Conservation (phyloP, 148 eudicot genomes). For the Silene uniflora region DNA sequence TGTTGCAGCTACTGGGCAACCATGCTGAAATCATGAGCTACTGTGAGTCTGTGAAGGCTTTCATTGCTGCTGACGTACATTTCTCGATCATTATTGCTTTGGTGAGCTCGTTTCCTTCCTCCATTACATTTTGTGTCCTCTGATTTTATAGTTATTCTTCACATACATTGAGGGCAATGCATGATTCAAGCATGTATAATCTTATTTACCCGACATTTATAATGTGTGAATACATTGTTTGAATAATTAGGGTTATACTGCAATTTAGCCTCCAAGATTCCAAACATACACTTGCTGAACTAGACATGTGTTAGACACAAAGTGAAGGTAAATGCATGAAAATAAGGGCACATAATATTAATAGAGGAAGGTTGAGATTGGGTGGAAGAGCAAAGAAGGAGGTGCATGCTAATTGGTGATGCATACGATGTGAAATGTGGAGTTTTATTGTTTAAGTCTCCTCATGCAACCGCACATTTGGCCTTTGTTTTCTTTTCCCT, state of each 20-base stretch:
- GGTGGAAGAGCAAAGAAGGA: neutral
- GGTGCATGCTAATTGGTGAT: neutral
- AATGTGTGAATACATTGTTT: neutral
- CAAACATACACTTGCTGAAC: neutral
- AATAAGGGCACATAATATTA: neutral
- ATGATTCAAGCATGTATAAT: too few relatives aligned
- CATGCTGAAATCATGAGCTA: too few relatives aligned
- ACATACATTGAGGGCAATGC: too few relatives aligned
- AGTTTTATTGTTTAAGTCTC: neutral
- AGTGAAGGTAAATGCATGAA: neutral
- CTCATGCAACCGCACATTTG: slow-evolving; percentile 55
- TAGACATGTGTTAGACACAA: neutral
- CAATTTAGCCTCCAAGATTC: neutral
- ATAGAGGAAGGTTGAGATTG: neutral
- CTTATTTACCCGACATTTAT: too few relatives aligned
- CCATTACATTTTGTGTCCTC: too few relatives aligned
- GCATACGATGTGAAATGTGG: slow-evolving; percentile 12
- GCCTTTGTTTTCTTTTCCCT: slow-evolving; percentile 9
- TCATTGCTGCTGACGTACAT: too few relatives aligned
- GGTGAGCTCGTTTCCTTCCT: too few relatives aligned
- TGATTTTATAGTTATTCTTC: too few relatives aligned
- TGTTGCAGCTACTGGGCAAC: too few relatives aligned
- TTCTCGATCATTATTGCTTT: too few relatives aligned
- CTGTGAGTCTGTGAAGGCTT: too few relatives aligned
- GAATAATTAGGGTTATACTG: neutral